Evolutionary conservation across 2,329 filamentous ascomycete species (phyloP), one percentile per base, ranked within the genome.

Genomic region (Aureobasidium zeae): DNA sequence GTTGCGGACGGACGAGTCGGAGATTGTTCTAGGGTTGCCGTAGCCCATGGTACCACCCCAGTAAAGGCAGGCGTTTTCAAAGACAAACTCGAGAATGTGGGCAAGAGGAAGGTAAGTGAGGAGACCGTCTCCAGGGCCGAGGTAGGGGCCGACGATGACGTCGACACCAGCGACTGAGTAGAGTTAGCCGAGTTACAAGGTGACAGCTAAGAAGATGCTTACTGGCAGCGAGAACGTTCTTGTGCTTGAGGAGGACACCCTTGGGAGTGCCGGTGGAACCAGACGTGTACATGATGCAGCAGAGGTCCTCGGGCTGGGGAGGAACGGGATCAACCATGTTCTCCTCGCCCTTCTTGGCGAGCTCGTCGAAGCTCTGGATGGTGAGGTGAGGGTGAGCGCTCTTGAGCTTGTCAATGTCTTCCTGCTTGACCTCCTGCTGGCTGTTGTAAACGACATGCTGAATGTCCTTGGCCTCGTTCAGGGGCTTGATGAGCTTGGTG

Each of bases 11-110:
- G 84, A 93, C 3, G 70, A 66, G 59, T 96, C 89, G 6, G 88
- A 85, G 44, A 98, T 72, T 0, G 91, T 96, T 56, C 86, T 81
- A 13, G 87, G 82, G 60, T 85, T 89, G 48, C 89, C 91, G 62
- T 96, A 96, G 46, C 91, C 91, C 69, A 98, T 80, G 22, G 83
- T 88, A 54, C 82, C 88, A 53, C 91, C 91, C 71, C 89, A 85
- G 66, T 81, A 91, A 49, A 98, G 66, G 47, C 83, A 86, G 6
- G 89, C 71, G 62, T 94, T 95, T 67, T 98, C 91, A 52, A 98
- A 86, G 47, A 89, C 83, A 64, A 94, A 91, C 64, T 98, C 91
- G 56, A 98, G 79, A 56, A 96, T 96, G 61, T 98, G 91, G 2
- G 91, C 88, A 42, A 94, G 79, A 2, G 91, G 91, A 11, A 98